Base-by-base conservation (phyloP, 805 yeast species). In the Wickerhamomyces subpelliculosus region DNA sequence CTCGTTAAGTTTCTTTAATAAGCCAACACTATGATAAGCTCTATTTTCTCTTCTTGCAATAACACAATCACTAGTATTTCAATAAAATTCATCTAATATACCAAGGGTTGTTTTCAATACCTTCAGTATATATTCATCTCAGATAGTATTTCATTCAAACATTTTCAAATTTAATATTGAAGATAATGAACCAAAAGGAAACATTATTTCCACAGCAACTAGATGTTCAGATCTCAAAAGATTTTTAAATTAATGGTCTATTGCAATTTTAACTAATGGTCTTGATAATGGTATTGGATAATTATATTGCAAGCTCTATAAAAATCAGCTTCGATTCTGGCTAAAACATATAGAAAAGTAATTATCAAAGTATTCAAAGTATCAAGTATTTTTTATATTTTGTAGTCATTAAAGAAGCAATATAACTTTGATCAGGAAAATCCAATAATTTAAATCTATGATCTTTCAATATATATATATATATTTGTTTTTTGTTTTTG, bases 41-140 rank as follows among this genome's bases (percentile, higher is more conserved):
- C n/a, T 18, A 13, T 29, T 29, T 4, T 29, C 23, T 12, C 10
- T 29, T 12, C 32, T 16, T 3, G 32, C 32, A 14, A 18, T 21
- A 10, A 29, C 32, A 29, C 32, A 29, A 3, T 18, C 16, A 13
- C 19, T 18, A 12, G 12, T 14, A 19, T 29, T 29, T n/a, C 4
- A 13, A 19, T 29, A 21, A 12, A 8, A 4, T 14, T 4, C 4
- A 19, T 29, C 14, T n/a, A n/a, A n/a, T n/a, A n/a, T n/a, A n/a
- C n/a, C n/a, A n/a, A n/a, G n/a, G n/a, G n/a, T n/a, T n/a, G n/a
- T n/a, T n/a, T n/a, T n/a, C n/a, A n/a, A n/a, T n/a, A n/a, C n/a
- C n/a, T n/a, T n/a, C n/a, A n/a, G n/a, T n/a, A 29, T 29, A 29
- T 29, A 29, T 29, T 29, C 32, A 29, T 29, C 32, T 22, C 32